Percentiles rank a stretch among this genome's conserved stretches.
These are phyloP conservation scores for Hanseniaspora uvarum DNA, from an alignment of 1,139 yeast species.

Conservation along the genomic window DNA sequence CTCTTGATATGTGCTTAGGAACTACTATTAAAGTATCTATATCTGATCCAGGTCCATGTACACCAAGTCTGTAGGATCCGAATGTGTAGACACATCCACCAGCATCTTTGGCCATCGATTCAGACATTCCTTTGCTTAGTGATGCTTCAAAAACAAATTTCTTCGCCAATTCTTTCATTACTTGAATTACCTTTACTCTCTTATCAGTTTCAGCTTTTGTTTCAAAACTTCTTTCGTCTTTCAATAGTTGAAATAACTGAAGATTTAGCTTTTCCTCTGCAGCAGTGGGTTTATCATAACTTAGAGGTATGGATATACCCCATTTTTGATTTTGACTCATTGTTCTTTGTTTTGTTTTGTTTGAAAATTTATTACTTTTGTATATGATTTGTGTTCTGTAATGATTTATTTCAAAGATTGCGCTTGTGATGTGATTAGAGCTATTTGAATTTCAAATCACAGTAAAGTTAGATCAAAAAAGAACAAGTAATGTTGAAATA, in stretches of 20 bases:
- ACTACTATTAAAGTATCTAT: conserved; percentile 91
- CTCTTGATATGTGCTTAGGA: conserved; percentile 88
- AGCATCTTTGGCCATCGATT: conserved; percentile 93
- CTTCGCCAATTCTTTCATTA: conserved; percentile 59
- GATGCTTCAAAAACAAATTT: conserved; percentile 80
- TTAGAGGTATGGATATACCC: conserved; percentile 51
- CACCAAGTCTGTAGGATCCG: conserved; percentile 91
- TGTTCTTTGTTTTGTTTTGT: neutral
- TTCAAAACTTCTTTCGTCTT: conserved; percentile 82
- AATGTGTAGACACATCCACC: conserved; percentile 94
- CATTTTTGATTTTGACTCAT: conserved; percentile 16
- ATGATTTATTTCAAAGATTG: neutral
- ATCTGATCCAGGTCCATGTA: conserved; percentile 97
- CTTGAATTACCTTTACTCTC: conserved; percentile 61
- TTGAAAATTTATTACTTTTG: neutral
- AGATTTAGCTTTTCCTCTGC: conserved; percentile 70
- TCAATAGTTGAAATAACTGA: conserved; percentile 62
- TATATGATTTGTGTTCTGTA: neutral
- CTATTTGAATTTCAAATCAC: neutral
- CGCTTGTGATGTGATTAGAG: neutral
- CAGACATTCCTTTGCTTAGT: conserved; percentile 76
- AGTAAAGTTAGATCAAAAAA: neutral
- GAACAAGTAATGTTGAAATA: neutral
- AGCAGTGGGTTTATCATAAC: conserved; percentile 50
- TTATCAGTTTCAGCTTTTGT: conserved; percentile 68